Evolutionary conservation across 2,329 filamentous ascomycete species (phyloP).

Genomic region (Aureobasidium vineae): DNA sequence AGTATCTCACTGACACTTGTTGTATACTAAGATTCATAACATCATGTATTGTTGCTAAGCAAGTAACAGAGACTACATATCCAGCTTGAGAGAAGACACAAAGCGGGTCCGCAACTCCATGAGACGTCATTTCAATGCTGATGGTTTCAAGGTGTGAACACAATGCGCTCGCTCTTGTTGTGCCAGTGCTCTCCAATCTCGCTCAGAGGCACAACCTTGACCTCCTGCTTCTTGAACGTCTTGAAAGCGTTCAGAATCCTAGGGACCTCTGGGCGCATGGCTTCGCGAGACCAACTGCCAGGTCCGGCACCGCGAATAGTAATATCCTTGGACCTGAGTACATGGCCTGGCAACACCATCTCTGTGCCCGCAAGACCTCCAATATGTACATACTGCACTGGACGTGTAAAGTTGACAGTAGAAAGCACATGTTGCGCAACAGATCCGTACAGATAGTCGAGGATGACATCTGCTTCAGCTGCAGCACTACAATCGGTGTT

Average conservation of each 20-base stretch:
- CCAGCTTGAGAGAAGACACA: too few relatives aligned
- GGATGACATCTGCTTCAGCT: slow-evolving; percentile 53
- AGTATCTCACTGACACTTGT: too few relatives aligned
- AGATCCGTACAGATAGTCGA: slow-evolving; percentile 59
- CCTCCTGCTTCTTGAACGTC: slow-evolving; percentile 28
- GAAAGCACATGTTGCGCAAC: slow-evolving; percentile 45
- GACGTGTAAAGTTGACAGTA: slow-evolving; percentile 42
- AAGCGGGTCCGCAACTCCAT: too few relatives aligned
- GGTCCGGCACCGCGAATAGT: slow-evolving; percentile 40
- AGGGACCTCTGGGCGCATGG: slow-evolving; percentile 31
- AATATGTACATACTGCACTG: slow-evolving; percentile 55
- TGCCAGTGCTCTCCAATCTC: slow-evolving; percentile 34
- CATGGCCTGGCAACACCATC: slow-evolving; percentile 44
- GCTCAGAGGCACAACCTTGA: slow-evolving; percentile 31
- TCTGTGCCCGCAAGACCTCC: slow-evolving; percentile 46
- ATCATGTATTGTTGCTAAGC: neutral
- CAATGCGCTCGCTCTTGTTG: slow-evolving; percentile 29
- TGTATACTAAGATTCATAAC: too few relatives aligned
- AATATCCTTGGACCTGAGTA: slow-evolving; percentile 52
- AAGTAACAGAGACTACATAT: neutral
- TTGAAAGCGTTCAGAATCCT: slow-evolving; percentile 30
- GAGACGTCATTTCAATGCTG: too few relatives aligned
- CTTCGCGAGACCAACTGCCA: slow-evolving; percentile 33
- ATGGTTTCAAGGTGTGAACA: slow-evolving; percentile 29
- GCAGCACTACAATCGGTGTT: slow-evolving; percentile 51